Percentiles rank a stretch among this genome's conserved stretches.
phyloP scores from a whole-genome alignment of 2,329 filamentous ascomycete species.

The Kalmusia sp. region DNA sequence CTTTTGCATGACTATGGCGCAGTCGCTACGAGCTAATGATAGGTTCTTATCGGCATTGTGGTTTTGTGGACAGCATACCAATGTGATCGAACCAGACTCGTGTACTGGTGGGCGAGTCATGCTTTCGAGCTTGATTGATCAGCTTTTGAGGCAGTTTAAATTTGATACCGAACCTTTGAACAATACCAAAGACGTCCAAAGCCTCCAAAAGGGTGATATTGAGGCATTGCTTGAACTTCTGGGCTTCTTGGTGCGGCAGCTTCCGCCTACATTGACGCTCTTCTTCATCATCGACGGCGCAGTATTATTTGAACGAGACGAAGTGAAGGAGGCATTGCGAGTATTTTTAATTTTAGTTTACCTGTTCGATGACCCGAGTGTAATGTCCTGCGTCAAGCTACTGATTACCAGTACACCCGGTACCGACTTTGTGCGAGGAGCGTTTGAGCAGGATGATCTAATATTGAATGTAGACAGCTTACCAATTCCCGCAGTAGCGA shows the following conservation, averaged over 20 bases:
- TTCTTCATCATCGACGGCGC: constrained; percentile 13
- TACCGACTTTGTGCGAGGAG: constrained; percentile 1
- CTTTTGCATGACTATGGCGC: constrained; percentile 7
- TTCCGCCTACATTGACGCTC: background rate
- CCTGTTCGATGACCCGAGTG: background rate
- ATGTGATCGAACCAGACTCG: background rate
- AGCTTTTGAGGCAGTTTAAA: constrained; percentile 8
- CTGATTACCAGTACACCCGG: constrained; percentile 9
- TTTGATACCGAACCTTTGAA: constrained; percentile 2
- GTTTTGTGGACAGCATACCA: constrained; percentile 10
- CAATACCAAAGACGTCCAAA: background rate
- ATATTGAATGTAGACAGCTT: constrained; percentile 6
- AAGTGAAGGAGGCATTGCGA: constrained; percentile 2
- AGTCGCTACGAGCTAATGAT: background rate
- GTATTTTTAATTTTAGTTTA: constrained; percentile 1
- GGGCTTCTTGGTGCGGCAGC: background rate
- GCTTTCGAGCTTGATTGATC: constrained; percentile 11
- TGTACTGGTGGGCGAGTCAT: background rate
- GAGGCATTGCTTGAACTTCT: background rate
- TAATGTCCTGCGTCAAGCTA: constrained; percentile 2
- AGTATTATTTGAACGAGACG: constrained; percentile 7
- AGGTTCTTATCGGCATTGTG: constrained; percentile 3
- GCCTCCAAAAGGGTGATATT: background rate
- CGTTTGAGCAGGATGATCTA: constrained; percentile 8
- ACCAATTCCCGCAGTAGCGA: background rate